Evolutionary conservation across 495 filamentous ascomycete genomes (phyloP), one percentile per base, ranked within the genome.

Genomic region (Daldinia childiae): DNA sequence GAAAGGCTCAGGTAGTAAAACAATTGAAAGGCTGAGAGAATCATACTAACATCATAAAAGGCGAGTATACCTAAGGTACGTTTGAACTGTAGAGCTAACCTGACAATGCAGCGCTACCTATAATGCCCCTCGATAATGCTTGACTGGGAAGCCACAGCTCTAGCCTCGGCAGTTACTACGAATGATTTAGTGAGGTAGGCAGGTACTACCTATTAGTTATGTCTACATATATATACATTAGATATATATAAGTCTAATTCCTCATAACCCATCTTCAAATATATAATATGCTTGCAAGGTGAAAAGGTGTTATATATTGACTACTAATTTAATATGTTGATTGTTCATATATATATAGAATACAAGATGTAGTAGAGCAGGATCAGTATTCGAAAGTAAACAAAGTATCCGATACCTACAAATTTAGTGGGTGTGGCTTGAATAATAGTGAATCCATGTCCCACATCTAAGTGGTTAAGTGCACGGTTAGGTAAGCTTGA

Each of bases 41-140:
- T n/a, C 6, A 9, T 57, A 34, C 32, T 34, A 57, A 17, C 17
- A 57, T 29, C 4, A 14, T 21, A 36, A 54, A 30, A 30, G 5
- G 50, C 12, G 21, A 54, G 50, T 27, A 29, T 52, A 29, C 27
- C 27, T 29, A 29, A 52, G 59, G 50, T 69, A 58, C 58, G 24
- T 61, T 41, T 8, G 27, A 39, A 57, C 45, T 41, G 14, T 61
- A 34, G 58, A 71, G 58, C 68, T 71, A 71, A 62, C 66, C 34
- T 36, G 34, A 0, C 34, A 36, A 36, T 36, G 34, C 12, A 36
- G 12, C 34, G 34, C 34, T 36, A 34, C 32, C 50, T 30, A 69
- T 60, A 56, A 64, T 71, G 56, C 68, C 68, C 68, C 68, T 71
- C 68, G 68, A 65, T 58, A 50, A 27, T 30, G 15, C 26, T 24